Evolutionary conservation across 75 land plant species (phyloP), one percentile per base, ranked within the genome.

Genomic region (Picea glauca): DNA sequence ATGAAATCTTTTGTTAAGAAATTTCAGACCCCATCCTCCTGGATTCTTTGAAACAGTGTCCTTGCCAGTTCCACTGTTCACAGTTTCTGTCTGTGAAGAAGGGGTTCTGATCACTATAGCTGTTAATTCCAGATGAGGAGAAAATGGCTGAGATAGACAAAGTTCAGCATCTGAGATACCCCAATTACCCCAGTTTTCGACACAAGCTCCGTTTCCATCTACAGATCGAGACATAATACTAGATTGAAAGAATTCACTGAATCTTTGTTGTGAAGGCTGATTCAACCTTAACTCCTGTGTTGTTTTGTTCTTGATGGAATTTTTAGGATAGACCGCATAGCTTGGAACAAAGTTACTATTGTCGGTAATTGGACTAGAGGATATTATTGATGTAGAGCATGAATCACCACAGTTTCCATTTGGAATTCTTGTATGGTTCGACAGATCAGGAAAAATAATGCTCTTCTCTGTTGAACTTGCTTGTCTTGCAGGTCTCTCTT

Each of bases 21-120:
- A 68, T 18, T 68, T 68, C 6, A 38, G 72, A 38, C 72, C 72
- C 72, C 72, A 68, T 32, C 72, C 72, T n/a, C 50, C 72, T 18
- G 50, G 40, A 68, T 68, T 43, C 21, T 1, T 2, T 68, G 46
- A 40, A 5, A 17, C 5, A 18, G 7, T 40, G 18, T 68, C 46
- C 6, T 18, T 40, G 40, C 2, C 43, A 40, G 7, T 68, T 20
- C 46, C 7, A 38, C 8, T 33, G 32, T 33, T 6, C 15, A 67
- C 38, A 35, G 43, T 12, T 35, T 17, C 17, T 67, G 72, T 33
- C 15, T 32, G 20, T 35, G 72, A 35, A 35, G 35, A 17, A 33
- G 72, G 72, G 35, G 46, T 67, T 35, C 46, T 67, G 46, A 40
- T 68, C 72, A 68, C 72, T 38, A 40, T 68, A 40, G 72, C 72